Base-by-base conservation (phyloP, 225 moss, liverwort and hornwort species). In the Physcomitrellopsis africana region DNA sequence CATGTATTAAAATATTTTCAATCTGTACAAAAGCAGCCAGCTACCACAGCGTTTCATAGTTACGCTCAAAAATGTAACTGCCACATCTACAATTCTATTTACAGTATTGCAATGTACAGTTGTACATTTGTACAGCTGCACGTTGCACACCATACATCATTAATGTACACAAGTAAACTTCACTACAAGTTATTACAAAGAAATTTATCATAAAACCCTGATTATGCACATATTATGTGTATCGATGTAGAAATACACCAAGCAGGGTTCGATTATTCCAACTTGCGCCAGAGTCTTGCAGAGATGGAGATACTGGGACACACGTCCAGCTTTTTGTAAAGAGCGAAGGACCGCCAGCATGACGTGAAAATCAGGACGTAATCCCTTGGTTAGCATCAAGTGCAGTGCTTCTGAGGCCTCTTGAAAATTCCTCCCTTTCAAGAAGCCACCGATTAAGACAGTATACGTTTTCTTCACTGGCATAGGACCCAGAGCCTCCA, bases 231-330 rank as follows among this genome's bases (percentile, higher is more conserved):
- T 71, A 76, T 92, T 91, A 12, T 86, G 88, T 51, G 86, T 82
- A 83, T 96, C 96, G 16, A 96, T 81, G 77, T 96, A 96, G 84
- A 96, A 88, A 58, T 94, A 96, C 32, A 96, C 78, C 9, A 96
- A 80, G 73, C 94, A 92, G 64, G 89, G 92, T 75, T 96, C 96
- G 48, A 96, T 94, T 73, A 94, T 86, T 49, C 94, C 94, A 27
- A 87, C 86, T 74, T 91, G 81, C 10, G 92, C 91, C 65, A 96
- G 81, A 26, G 82, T 77, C 82, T 82, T 96, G 83, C 94, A 96
- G 2, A 96, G 81, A 68, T 88, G 89, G 27, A 96, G 80, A 63
- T 96, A 96, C 37, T 87, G 81, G 29, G 86, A 87, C 49, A 94
- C 91, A 5, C 90, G 70, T 72, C 87, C 86, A 9, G 89, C 82